phyloP scores from a whole-genome alignment of 768 basidiomycete genomes.

The Hygrophorus russula region DNA sequence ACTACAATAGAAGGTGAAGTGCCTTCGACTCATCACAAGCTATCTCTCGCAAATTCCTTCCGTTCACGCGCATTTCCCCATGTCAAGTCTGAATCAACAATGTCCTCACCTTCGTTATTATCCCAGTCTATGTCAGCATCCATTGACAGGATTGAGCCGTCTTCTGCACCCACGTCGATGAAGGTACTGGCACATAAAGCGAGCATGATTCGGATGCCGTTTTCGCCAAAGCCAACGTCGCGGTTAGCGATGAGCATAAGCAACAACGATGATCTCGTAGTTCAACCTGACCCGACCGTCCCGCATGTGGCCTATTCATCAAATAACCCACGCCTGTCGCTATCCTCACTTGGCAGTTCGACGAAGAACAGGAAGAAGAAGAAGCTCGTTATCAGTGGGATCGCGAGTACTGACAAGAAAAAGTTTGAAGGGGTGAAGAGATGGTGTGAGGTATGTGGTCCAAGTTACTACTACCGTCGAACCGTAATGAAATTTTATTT shows the following conservation, averaged over 20 bases:
- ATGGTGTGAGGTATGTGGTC: slow-evolving; percentile 61
- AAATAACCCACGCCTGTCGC: slow-evolving; percentile 12
- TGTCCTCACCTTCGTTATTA: slow-evolving; percentile 18
- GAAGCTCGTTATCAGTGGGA: slow-evolving; percentile 61
- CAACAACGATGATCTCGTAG: neutral
- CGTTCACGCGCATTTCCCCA: slow-evolving; percentile 14
- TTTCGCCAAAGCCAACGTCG: slow-evolving; percentile 10
- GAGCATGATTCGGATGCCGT: slow-evolving; percentile 10
- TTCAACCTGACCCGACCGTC: slow-evolving; percentile 10
- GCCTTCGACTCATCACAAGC: slow-evolving; percentile 32
- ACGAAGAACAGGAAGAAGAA: slow-evolving; percentile 44
- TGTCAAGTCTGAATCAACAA: slow-evolving; percentile 20
- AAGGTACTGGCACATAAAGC: slow-evolving; percentile 2
- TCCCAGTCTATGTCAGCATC: slow-evolving; percentile 10
- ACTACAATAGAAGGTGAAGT: slow-evolving; percentile 30
- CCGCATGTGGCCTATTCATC: slow-evolving; percentile 27
- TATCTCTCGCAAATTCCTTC: slow-evolving; percentile 17
- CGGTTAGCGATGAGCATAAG: neutral
- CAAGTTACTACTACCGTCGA: neutral
- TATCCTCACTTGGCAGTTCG: slow-evolving; percentile 26
- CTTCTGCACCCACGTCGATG: slow-evolving; percentile 9
- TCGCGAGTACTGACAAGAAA: slow-evolving; percentile 44
- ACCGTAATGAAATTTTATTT: neutral
- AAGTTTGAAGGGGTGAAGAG: slow-evolving; percentile 58
- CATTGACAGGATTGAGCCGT: slow-evolving; percentile 2